Evolutionary conservation across 179 eudicot genomes (phyloP), one percentile per base, ranked within the genome.

Genomic region (Beta lomatogona): DNA sequence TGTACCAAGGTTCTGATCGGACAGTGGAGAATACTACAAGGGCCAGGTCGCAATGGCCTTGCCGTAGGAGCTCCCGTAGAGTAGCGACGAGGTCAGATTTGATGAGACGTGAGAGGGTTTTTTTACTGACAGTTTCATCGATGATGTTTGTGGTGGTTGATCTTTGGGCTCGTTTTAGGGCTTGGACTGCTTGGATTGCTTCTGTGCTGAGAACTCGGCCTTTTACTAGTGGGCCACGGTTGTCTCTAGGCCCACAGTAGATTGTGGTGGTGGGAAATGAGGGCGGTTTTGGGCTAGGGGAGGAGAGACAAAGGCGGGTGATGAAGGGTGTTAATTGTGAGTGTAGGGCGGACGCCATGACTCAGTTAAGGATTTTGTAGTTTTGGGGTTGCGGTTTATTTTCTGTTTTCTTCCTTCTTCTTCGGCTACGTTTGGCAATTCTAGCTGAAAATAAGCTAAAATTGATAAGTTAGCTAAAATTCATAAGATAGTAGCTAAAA

Each of bases 141-240:
- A 69, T 82, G 83, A 60, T 14, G 11, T 19, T 79, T 71, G 45
- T 45, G 73, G 52, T 10, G 88, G 18, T 11, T 77, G 86, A 16
- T 78, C 81, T 77, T 57, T 87, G 88, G 57, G 94, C 89, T 4
- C 52, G 52, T 48, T 48, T 48, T 48, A 48, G 7, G 52, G 94
- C 57, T 83, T 96, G 98, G 80, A 96, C 91, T 82, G 94, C 97
- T 60, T 88, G 92, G 91, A 94, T 94, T 77, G 99, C 93, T 91
- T 94, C 98, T 6, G 85, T 83, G 91, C 91, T 86, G 0, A 94
- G 88, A 5, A 90, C 83, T 4, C 99, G 91, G 85, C 99, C 99
- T 72, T 88, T 91, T 57, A 86, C 75, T 7, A 94, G 87, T 14
- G 96, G 97, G 7, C 94, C 92, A 15, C 99, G 94, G 87, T 89